phyloP scores from a whole-genome alignment of 805 yeast species.

The Kregervanrija fluxuum region DNA sequence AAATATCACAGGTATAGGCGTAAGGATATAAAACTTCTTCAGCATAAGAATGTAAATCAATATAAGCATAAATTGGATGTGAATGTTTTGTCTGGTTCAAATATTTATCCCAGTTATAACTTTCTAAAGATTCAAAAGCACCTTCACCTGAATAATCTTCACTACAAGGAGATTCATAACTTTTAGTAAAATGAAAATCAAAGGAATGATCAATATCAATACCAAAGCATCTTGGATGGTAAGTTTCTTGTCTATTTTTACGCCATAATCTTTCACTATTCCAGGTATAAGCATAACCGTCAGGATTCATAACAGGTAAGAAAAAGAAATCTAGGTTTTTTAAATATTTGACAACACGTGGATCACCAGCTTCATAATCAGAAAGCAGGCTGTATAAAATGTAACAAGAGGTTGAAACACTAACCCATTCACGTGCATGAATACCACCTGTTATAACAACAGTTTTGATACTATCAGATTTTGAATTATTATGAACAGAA shows the following conservation, averaged over 20 bases:
- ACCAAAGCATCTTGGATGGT: conserved; percentile 62
- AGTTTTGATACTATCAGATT: conserved; percentile 38
- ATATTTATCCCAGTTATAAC: conserved; percentile 40
- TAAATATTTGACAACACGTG: conserved; percentile 39
- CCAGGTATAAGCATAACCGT: conserved; percentile 87
- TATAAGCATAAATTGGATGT: conserved; percentile 64
- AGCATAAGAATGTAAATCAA: conserved; percentile 81
- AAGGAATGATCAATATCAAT: conserved; percentile 83
- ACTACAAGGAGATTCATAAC: conserved; percentile 65
- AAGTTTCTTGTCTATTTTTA: conserved; percentile 76
- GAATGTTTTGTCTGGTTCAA: conserved; percentile 41
- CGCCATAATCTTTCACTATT: conserved; percentile 76
- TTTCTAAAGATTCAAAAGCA: conserved; percentile 62
- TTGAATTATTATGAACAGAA: conserved; percentile 36
- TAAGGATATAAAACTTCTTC: conserved; percentile 80
- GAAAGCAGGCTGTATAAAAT: conserved; percentile 40
- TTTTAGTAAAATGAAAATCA: conserved; percentile 62
- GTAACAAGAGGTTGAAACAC: conserved; percentile 63
- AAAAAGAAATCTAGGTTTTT: conserved; percentile 63
- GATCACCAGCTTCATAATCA: conserved; percentile 34
- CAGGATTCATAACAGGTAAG: conserved; percentile 84
- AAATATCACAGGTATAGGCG: conserved; percentile 66
- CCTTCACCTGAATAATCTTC: conserved; percentile 76
- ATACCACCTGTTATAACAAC: conserved; percentile 77
- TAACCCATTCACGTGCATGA: conserved; percentile 89